phyloP scores from a whole-genome alignment of 2,329 filamentous ascomycete genomes.

The Emericellopsis atlantica region DNA sequence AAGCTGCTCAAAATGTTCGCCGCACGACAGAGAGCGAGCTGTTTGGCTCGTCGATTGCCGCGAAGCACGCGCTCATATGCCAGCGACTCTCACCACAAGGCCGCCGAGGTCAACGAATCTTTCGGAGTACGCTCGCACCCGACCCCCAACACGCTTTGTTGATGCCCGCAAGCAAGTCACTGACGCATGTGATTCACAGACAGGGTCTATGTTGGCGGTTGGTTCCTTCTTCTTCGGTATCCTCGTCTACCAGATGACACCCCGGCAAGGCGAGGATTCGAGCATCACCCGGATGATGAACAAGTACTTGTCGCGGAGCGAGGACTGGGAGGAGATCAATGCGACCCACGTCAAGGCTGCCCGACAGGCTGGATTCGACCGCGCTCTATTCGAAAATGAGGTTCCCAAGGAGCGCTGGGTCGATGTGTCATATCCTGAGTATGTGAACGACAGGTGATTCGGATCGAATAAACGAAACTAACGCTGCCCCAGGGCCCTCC shows the following conservation, averaged over 20 bases:
- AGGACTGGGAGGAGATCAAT: slow-evolving; percentile 40
- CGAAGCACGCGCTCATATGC: slow-evolving; percentile 35
- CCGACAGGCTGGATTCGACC: slow-evolving; percentile 45
- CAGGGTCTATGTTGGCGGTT: slow-evolving; percentile 32
- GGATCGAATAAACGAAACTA: not conserved
- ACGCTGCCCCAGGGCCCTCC: slow-evolving; percentile 27
- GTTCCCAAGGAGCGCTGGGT: slow-evolving; percentile 28
- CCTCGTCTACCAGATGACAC: slow-evolving; percentile 34
- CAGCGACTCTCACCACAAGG: slow-evolving; percentile 34
- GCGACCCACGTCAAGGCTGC: slow-evolving; percentile 34
- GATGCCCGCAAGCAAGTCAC: not conserved
- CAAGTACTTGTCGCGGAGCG: slow-evolving; percentile 31
- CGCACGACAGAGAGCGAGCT: slow-evolving; percentile 31
- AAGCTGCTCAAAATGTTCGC: slow-evolving; percentile 23
- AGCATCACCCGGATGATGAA: slow-evolving; percentile 30
- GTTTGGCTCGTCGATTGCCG: slow-evolving; percentile 21
- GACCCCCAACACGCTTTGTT: slow-evolving; percentile 6
- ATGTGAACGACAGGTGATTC: slow-evolving; percentile 16
- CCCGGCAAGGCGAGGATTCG: slow-evolving; percentile 36
- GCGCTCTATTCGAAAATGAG: slow-evolving; percentile 37
- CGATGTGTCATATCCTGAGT: slow-evolving; percentile 47
- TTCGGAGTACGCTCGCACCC: slow-evolving; percentile 36
- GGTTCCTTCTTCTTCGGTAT: slow-evolving; percentile 29
- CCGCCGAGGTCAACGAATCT: slow-evolving; percentile 36
- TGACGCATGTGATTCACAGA: slow-evolving; percentile 17